Base-by-base conservation (phyloP, 2,329 filamentous ascomycete genomes). In the Phyllosticta ampelicida region DNA sequence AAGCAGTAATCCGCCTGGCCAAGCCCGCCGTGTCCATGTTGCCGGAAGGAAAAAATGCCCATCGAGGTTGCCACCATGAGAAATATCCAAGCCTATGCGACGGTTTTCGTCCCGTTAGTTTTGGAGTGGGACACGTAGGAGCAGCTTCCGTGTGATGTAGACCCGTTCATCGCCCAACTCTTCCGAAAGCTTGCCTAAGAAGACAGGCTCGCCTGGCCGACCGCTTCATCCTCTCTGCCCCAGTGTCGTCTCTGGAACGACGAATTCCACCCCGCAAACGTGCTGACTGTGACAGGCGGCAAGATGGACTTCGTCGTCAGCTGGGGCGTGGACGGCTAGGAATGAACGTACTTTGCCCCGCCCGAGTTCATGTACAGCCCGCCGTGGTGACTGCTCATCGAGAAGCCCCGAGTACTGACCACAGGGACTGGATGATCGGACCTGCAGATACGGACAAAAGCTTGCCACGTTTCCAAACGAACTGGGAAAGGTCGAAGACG, bases 281-380 rank as follows among this genome's bases (percentile, higher is more conserved):
- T 44, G 13, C 36, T 44, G 5, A 8, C 65, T 8, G 23, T 26
- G 23, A 26, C 23, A 8, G 23, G 23, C 23, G 23, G 23, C 13
- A 18, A n/a, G 13, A 2, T 4, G 20, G 62, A 72, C 0, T 72
- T 73, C 6, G 13, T 6, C 11, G 36, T 44, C 36, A 44, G 13
- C 1, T n/a, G n/a, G n/a, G 36, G 11, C 16, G 36, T 44, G 5
- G 57, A 75, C 52, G 73, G 75, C 55, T 64, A 69, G 50, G 72
- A 74, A 60, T 76, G 72, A 44, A 72, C 70, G 21, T 73, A 76
- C 59, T 64, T 63, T 52, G 69, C 72, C 64, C 73, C 73, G 0
- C 63, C 67, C 1, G 67, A 73, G 57, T 74, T 70, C 60, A 48
- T 65, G 0, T 68, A 67, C 51, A 68, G 71, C 48, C 65, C 66